Base-by-base conservation (phyloP, 2,329 filamentous ascomycete species). In the Zarea fungicola region DNA sequence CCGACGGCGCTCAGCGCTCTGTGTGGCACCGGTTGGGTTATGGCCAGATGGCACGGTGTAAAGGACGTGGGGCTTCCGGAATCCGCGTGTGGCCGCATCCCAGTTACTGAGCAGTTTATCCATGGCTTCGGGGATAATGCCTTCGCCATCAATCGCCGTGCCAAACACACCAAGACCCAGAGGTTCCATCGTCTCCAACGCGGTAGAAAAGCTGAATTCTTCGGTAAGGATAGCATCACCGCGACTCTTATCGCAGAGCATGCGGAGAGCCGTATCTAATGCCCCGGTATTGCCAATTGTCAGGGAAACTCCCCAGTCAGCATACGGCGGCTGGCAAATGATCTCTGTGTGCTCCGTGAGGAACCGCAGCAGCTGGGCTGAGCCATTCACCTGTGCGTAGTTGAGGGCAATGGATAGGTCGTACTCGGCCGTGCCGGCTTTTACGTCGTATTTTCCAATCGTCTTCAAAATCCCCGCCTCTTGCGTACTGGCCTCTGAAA, bases 271-370 rank as follows among this genome's bases (percentile, higher is more conserved):
- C 67, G 92, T 85, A 61, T 97, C 93, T 56, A 95, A 78, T 0
- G 88, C 85, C 19, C 83, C 89, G 1, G 93, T 97, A 67, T 84
- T 93, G 47, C 92, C 93, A 34, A 92, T 80, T 2, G 84, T 91
- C 71, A 96, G 76, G 48, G 83, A 84, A 59, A 88, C 88, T 55
- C 81, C 77, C 93, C 93, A 99, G 70, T 99, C 91, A 16, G 84
- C 78, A 64, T 97, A 97, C 0, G 88, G 89, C n/a, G 92, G 91
- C 53, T 81, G 77, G 66, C 89, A 88, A 14, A 96, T 83, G 49
- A 97, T 81, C 69, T 99, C 92, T 0, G 91, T 95, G 69, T 97
- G 93, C 72, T 99, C 93, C 0, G 91, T 95, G 43, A 97, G 76
- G 71, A 87, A 97, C 52, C 93, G 84, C 54, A 96, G 73, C 65